Evolutionary conservation across 805 yeast species (phyloP).

Genomic region (Saccharomycopsis fibuligera): DNA sequence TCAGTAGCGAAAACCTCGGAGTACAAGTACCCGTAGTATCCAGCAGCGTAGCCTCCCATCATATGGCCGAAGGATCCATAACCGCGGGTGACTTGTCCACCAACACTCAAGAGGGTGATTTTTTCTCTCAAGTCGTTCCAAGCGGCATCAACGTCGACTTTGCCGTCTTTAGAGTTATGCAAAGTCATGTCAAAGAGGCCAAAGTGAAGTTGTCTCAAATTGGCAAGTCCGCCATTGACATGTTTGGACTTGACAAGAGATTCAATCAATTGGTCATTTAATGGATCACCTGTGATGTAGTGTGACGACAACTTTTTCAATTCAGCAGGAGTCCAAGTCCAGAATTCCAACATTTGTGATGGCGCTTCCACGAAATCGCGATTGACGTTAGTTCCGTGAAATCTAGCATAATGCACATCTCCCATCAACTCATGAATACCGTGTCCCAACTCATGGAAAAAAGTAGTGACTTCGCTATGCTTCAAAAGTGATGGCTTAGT

Average conservation of each 20-base stretch:
- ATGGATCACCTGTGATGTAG: conserved; percentile 51
- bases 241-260: conserved; percentile 60
- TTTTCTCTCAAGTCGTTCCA: conserved; percentile 68
- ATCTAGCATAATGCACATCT: conserved; percentile 54
- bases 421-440: conserved; percentile 79
- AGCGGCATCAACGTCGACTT: conserved; percentile 20
- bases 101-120: conserved; percentile 52
- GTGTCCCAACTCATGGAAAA: conserved; percentile 87
- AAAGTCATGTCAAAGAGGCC: conserved; percentile 71
- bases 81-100: conserved; percentile 53
- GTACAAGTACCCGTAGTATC: conserved; percentile 83
- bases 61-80: conserved; percentile 76
- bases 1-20: conserved; percentile 83
- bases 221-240: conserved; percentile 68
- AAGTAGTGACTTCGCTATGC: conserved; percentile 69
- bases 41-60: conserved; percentile 80
- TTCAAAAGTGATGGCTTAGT: conserved; percentile 23
- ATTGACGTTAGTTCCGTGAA: conserved; percentile 71
- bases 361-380: conserved; percentile 92
- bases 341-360: conserved; percentile 81
- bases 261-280: conserved; percentile 51
- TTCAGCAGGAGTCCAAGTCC: conserved; percentile 73
- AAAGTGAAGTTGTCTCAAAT: conserved; percentile 71
- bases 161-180: conserved; percentile 48
- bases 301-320: conserved; percentile 58